A percentile compares a stretch with the other conserved stretches of the same genome.
Evolutionary conservation across 305 asterid species (phyloP).

Genomic region (Ajuga reptans): DNA sequence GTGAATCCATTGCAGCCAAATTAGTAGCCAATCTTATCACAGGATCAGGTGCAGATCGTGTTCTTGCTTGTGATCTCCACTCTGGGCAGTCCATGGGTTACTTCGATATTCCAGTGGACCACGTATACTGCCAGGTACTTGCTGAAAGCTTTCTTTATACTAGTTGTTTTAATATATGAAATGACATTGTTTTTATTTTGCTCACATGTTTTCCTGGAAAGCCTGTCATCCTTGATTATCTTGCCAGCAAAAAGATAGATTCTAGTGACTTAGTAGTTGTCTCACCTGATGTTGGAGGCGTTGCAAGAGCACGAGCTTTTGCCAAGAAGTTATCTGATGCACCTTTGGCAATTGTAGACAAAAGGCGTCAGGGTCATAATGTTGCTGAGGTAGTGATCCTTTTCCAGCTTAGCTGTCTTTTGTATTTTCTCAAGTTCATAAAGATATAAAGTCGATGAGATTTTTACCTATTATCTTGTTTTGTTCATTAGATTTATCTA

Average conservation of each 20-base stretch:
- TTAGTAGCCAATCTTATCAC: constrained; percentile 79
- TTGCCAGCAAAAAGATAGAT: constrained; percentile 77
- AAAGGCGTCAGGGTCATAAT: constrained; percentile 84
- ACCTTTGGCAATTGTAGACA: constrained; percentile 90
- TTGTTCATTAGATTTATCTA: not conserved
- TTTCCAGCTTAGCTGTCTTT: constrained; percentile 10
- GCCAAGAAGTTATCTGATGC: constrained; percentile 92
- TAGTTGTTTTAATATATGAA: not conserved
- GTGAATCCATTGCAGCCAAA: constrained; percentile 89
- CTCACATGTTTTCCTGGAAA: constrained; percentile 22
- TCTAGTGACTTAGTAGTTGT: constrained; percentile 83
- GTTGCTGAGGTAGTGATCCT: constrained; percentile 69
- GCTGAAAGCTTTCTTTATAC: constrained; percentile 3
- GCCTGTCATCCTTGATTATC: constrained; percentile 95
- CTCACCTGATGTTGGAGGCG: constrained; percentile 96
- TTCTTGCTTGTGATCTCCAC: constrained; percentile 90
- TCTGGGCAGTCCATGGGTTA: constrained; percentile 94
- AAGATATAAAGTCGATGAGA: not conserved
- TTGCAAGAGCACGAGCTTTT: constrained; percentile 90
- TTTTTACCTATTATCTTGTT: not conserved
- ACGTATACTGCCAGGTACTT: constrained; percentile 72
- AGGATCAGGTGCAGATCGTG: constrained; percentile 86
- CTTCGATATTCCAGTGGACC: constrained; percentile 92
- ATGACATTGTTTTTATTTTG: not conserved
- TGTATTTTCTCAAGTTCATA: not conserved